These are phyloP conservation scores for Suillus lakei DNA, from an alignment of 768 basidiomycete species.

Conservation along the genomic window DNA sequence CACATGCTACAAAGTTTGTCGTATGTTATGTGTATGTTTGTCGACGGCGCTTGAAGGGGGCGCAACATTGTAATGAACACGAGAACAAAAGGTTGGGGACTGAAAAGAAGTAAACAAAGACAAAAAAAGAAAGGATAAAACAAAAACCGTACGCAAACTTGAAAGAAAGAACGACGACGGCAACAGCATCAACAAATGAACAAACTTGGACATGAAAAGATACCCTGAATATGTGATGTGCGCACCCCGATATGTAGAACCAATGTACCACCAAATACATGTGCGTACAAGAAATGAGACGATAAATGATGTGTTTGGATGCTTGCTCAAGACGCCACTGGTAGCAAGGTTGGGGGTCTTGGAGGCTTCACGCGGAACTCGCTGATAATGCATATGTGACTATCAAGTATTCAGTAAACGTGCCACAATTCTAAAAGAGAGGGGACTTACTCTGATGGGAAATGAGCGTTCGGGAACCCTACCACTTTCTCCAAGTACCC, in stretches of 20 bases:
- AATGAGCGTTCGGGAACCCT: slow-evolving; percentile 96
- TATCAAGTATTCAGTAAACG: slow-evolving; percentile 34
- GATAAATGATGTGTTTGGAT: slow-evolving; percentile 19
- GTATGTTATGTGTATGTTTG: slow-evolving; percentile 3
- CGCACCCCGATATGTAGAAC: slow-evolving; percentile 14
- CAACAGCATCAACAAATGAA: background rate
- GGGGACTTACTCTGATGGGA: slow-evolving; percentile 90
- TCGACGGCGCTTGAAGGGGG: slow-evolving; percentile 20
- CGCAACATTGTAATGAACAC: slow-evolving; percentile 21
- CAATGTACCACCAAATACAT: slow-evolving; percentile 31
- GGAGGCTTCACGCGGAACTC: slow-evolving; percentile 85
- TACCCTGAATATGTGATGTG: slow-evolving; percentile 9
- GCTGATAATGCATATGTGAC: slow-evolving; percentile 72
- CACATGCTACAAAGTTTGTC: slow-evolving; percentile 45
- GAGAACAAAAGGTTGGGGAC: too few species aligned
- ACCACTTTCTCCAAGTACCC: slow-evolving; percentile 87
- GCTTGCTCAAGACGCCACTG: background rate
- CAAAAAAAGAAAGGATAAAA: slow-evolving; percentile 14
- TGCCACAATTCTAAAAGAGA: slow-evolving; percentile 11
- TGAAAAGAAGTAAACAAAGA: slow-evolving; percentile 23
- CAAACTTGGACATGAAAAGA: background rate
- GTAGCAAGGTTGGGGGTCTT: slow-evolving; percentile 28
- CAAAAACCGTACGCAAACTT: slow-evolving; percentile 19
- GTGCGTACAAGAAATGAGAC: slow-evolving; percentile 15
- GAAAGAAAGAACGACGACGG: slow-evolving; percentile 24